phyloP scores from a whole-genome alignment of 257 asterid species.

The Solanum raphanifolium region DNA sequence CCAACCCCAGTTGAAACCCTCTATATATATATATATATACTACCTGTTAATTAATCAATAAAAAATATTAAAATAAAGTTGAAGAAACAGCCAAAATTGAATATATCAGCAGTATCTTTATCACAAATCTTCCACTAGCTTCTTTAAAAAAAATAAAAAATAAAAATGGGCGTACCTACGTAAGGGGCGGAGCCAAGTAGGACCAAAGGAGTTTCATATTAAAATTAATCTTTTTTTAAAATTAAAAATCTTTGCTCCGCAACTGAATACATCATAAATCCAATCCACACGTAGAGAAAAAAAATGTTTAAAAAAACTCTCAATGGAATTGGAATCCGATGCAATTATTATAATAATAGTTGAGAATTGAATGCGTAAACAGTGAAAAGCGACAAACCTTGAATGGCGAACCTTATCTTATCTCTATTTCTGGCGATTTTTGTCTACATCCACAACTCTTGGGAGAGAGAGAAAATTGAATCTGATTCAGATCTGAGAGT shows the following conservation, averaged over 20 bases:
- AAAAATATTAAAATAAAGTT: background rate
- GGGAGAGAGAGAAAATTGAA: background rate
- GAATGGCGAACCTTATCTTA: background rate
- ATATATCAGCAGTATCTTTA: background rate
- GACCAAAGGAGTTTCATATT: background rate
- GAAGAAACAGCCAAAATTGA: background rate
- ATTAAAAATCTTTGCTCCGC: background rate
- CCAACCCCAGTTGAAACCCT: slow-evolving; percentile 4
- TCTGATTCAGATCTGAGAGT: background rate
- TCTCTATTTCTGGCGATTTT: background rate
- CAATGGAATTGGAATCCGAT: background rate
- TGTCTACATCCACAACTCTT: background rate
- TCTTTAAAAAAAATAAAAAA: background rate
- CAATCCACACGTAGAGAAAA: background rate
- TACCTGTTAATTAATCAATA: background rate
- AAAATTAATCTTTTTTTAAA: too few species aligned
- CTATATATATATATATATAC: background rate
- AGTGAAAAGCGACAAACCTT: background rate
- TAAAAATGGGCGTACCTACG: background rate
- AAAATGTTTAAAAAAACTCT: background rate
- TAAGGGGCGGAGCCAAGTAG: background rate
- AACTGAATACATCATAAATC: background rate
- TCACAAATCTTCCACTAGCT: background rate
- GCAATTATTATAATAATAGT: background rate
- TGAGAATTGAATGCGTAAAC: background rate